phyloP scores from a whole-genome alignment of 164 flowering plant genomes.

The Berberis vulgaris region DNA sequence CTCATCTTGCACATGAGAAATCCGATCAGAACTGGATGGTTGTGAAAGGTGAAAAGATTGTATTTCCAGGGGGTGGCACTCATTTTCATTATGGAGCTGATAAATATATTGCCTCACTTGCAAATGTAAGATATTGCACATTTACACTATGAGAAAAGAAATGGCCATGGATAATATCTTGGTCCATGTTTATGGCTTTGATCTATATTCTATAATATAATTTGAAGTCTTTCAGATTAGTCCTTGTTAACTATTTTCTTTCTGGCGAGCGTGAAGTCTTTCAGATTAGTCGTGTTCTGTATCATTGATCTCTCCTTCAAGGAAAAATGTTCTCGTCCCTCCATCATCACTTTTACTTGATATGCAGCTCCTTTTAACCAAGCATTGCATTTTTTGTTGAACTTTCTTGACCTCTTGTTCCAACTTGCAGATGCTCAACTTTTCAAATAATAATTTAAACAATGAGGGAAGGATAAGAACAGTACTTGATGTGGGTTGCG shows the following conservation, averaged over 20 bases:
- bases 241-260: too few relatives aligned
- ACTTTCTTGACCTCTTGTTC: slow-evolving; percentile 1
- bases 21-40: slow-evolving; percentile 32
- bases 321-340: too few relatives aligned
- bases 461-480: slow-evolving; percentile 66
- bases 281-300: too few relatives aligned
- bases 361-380: too few relatives aligned
- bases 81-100: slow-evolving; percentile 89
- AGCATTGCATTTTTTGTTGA: too few relatives aligned
- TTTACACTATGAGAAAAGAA: neutral
- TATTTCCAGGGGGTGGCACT: slow-evolving; percentile 48
- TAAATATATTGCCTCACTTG: slow-evolving; percentile 20
- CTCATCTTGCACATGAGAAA: slow-evolving; percentile 84
- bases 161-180: neutral
- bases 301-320: too few relatives aligned
- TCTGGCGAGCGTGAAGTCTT: too few relatives aligned
- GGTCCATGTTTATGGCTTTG: neutral
- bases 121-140: slow-evolving; percentile 1
- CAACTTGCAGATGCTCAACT: slow-evolving; percentile 72
- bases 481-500: slow-evolving; percentile 89
- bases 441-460: slow-evolving; percentile 53
- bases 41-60: slow-evolving; percentile 6
- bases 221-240: too few relatives aligned
- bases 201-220: too few relatives aligned
- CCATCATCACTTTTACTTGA: too few relatives aligned